These are phyloP conservation scores for Sarocladium brachiariae DNA, from an alignment of 2,329 filamentous ascomycete species.

Conservation along the genomic window DNA sequence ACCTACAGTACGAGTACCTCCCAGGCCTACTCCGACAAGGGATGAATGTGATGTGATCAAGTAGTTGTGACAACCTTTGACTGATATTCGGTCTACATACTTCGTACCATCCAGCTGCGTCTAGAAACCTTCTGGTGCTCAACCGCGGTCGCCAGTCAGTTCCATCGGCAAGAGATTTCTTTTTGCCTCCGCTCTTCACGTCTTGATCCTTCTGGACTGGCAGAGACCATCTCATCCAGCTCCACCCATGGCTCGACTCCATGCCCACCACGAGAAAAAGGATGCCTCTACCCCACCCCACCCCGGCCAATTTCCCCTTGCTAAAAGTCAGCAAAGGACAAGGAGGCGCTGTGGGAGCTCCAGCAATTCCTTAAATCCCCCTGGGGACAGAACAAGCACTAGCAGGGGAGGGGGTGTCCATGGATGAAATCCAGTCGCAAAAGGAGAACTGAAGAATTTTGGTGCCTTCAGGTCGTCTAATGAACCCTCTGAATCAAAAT, in stretches of 20 bases:
- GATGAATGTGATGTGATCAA: too few species aligned
- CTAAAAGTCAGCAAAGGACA: neutral
- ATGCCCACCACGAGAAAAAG: neutral
- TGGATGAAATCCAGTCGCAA: too few species aligned
- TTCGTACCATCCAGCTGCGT: too few species aligned
- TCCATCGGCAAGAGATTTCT: too few species aligned
- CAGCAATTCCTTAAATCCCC: conserved; percentile 4
- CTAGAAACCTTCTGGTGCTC: neutral
- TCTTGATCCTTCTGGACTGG: too few species aligned
- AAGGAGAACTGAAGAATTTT: too few species aligned
- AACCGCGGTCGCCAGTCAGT: neutral
- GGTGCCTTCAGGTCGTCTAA: neutral
- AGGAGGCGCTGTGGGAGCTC: neutral
- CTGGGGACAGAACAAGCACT: conserved; percentile 1
- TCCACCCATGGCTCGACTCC: neutral
- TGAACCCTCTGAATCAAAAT: neutral
- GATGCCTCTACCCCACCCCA: neutral
- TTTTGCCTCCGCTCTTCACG: too few species aligned
- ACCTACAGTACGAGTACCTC: too few species aligned
- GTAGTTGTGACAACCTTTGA: too few species aligned
- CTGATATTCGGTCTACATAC: neutral
- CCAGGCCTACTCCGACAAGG: too few species aligned
- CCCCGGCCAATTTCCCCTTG: conserved; percentile 1
- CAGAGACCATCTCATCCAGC: neutral
- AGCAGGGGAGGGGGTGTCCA: too few species aligned